phyloP scores from a whole-genome alignment of 1,284 basidiomycete genomes.

The Trametes versicolor region DNA sequence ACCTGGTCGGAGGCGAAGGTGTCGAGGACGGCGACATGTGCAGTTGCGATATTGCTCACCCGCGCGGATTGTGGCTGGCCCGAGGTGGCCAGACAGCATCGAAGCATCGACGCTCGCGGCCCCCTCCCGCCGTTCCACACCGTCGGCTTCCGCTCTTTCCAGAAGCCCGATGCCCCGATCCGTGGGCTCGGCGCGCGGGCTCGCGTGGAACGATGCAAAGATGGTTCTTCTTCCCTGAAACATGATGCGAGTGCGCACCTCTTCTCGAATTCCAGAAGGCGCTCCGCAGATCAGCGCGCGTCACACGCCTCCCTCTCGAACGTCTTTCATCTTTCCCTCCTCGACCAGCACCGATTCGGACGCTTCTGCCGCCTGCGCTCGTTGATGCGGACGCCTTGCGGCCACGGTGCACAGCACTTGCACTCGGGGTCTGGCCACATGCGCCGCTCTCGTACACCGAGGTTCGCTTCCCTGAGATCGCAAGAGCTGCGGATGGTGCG shows the following conservation, averaged over 20 bases:
- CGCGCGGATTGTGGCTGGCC: background rate
- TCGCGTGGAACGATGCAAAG: conserved; percentile 23
- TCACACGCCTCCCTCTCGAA: conserved; percentile 12
- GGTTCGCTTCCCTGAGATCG: background rate
- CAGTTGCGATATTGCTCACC: background rate
- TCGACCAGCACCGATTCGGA: conserved; percentile 12
- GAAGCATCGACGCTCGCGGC: conserved; percentile 5
- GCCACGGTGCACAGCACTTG: background rate
- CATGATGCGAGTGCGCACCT: conserved; percentile 21
- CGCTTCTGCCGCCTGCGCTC: background rate
- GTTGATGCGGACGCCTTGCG: background rate
- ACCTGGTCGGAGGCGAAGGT: background rate
- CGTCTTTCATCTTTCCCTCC: conserved; percentile 23
- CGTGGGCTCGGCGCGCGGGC: conserved; percentile 12
- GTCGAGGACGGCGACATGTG: background rate
- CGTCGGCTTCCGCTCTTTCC: conserved; percentile 10
- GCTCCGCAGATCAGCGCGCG: conserved; percentile 26
- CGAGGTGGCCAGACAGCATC: conserved; percentile 17
- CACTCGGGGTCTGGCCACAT: background rate
- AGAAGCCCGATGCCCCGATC: conserved; percentile 15
- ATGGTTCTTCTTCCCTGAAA: conserved; percentile 30
- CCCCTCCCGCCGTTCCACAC: background rate
- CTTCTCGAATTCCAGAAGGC: conserved; percentile 26
- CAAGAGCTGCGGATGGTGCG: background rate
- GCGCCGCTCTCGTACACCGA: no score